Percentiles rank a stretch among this genome's conserved stretches.
Conservation (phyloP, 345 rosid species). For the Syzygium aqueum region DNA sequence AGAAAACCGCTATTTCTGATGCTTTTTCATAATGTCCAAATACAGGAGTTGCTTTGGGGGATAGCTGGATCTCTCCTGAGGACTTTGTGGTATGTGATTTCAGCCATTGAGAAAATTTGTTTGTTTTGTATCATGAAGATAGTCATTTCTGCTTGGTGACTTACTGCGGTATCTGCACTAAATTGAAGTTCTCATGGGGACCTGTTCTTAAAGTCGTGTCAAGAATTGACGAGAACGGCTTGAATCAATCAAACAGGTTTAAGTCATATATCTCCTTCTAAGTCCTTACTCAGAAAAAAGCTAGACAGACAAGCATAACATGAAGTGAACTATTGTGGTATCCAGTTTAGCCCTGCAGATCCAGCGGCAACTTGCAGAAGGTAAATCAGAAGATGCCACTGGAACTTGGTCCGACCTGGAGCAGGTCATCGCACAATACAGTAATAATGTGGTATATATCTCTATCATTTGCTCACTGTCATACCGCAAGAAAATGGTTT, state of each 20-base stretch:
- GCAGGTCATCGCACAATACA: neutral
- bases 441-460: constrained; percentile 21
- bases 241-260: constrained; percentile 25
- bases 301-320: neutral
- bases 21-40: neutral
- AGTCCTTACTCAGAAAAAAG: neutral
- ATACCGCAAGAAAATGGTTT: neutral
- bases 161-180: neutral
- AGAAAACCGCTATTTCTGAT: neutral
- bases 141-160: neutral
- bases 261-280: neutral
- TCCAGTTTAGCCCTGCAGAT: constrained; percentile 20
- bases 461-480: neutral
- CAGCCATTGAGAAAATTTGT: neutral
- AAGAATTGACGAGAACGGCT: constrained; percentile 15
- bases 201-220: constrained; percentile 37
- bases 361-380: constrained; percentile 21
- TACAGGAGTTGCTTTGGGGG: constrained; percentile 37
- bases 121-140: neutral
- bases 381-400: constrained; percentile 16
- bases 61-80: constrained; percentile 48
- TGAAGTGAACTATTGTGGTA: neutral
- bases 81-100: constrained; percentile 24
- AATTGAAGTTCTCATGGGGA: constrained; percentile 30
- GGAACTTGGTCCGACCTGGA: constrained; percentile 17